Evolutionary conservation across 495 filamentous ascomycete genomes (phyloP).

Genomic region (Sporormia fimetaria): DNA sequence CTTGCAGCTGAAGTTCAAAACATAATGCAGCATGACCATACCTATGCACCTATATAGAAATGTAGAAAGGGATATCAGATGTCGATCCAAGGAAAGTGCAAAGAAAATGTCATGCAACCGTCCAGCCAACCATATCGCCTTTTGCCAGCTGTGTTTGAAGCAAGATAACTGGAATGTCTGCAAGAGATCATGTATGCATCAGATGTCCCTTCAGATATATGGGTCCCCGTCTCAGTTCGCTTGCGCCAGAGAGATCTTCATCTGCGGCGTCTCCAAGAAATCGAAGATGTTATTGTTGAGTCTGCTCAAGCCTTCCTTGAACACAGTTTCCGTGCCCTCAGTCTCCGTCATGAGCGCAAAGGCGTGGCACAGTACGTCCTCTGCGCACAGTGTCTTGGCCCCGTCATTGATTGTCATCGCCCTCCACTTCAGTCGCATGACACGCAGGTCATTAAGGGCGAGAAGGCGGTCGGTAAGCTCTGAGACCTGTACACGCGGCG

Average conservation of each 20-base stretch:
- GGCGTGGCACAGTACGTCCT: conserved; percentile 15
- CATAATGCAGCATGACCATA: no score
- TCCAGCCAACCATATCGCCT: no score
- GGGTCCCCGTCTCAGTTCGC: no score
- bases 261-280: conserved; percentile 12
- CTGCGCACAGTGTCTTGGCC: conserved; percentile 1
- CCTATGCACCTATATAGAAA: no score
- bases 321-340: conserved; percentile 14
- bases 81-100: no score
- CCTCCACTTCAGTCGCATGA: conserved; percentile 18
- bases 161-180: no score
- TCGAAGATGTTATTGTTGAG: conserved; percentile 10
- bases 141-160: no score
- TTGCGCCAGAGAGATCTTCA: conserved; percentile 12
- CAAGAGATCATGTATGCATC: no score
- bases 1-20: no score
- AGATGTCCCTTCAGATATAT: no score
- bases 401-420: conserved; percentile 5
- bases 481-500: conserved; percentile 1
- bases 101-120: no score
- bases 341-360: conserved; percentile 15
- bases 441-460: conserved; percentile 15
- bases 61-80: no score
- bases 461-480: conserved; percentile 17
- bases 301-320: conserved; percentile 9